A percentile compares a stretch with the other conserved stretches of the same genome.
phyloP scores from a whole-genome alignment of 2,329 filamentous ascomycete species.

The Ceratocystis smalleyi region DNA sequence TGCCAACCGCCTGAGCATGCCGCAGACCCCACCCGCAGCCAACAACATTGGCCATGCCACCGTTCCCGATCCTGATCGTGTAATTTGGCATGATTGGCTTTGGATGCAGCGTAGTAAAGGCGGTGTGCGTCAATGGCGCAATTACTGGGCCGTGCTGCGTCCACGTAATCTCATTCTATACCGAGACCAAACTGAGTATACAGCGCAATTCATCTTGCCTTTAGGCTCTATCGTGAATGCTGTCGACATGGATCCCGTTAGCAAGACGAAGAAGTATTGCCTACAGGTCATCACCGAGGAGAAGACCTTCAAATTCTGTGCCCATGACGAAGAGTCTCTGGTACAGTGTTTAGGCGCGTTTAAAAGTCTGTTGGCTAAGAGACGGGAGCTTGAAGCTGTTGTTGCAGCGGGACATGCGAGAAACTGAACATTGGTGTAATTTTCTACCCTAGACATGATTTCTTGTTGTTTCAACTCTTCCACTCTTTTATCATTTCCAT shows the following conservation, averaged over 20 bases:
- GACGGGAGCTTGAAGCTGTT: conserved; percentile 41
- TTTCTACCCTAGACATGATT: too few species aligned
- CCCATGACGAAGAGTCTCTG: conserved; percentile 64
- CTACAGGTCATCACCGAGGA: conserved; percentile 90
- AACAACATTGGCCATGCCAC: conserved; percentile 19
- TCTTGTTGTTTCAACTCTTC: conserved; percentile 4
- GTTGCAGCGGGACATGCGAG: conserved; percentile 3
- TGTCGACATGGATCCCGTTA: conserved; percentile 80
- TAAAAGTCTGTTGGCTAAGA: conserved; percentile 67
- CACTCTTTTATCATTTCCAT: neutral
- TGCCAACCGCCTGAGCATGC: conserved; percentile 5
- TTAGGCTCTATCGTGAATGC: conserved; percentile 71
- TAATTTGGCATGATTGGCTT: conserved; percentile 89
- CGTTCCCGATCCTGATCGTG: conserved; percentile 61
- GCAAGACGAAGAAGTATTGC: conserved; percentile 69
- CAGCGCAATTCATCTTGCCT: conserved; percentile 65
- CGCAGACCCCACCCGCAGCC: neutral
- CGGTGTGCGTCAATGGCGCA: conserved; percentile 84
- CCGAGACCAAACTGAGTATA: conserved; percentile 85
- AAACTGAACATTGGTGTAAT: too few species aligned
- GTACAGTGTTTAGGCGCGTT: conserved; percentile 77
- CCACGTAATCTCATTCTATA: conserved; percentile 76
- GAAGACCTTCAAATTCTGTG: conserved; percentile 63
- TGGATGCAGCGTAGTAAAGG: conserved; percentile 69
- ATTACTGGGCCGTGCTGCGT: conserved; percentile 81